Conservation (phyloP, 2,329 filamentous ascomycete species). For the Spiromastix sp. region DNA sequence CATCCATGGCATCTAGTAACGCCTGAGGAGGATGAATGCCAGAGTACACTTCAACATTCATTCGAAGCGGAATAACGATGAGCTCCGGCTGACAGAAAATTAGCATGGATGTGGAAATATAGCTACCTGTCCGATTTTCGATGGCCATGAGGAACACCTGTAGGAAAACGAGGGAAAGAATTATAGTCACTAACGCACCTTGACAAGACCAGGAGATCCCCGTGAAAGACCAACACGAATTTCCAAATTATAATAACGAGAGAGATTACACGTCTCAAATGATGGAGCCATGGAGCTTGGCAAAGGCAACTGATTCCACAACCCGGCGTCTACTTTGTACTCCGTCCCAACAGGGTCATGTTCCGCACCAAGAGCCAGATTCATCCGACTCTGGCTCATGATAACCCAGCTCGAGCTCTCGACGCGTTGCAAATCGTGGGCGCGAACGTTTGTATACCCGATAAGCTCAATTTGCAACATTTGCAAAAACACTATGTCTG, state of each 20-base stretch:
- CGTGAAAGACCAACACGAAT: conserved; percentile 68
- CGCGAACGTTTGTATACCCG: conserved; percentile 67
- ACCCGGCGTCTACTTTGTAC: conserved; percentile 53
- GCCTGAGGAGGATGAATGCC: conserved; percentile 73
- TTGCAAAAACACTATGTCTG: conserved; percentile 62
- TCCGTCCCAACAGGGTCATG: conserved; percentile 54
- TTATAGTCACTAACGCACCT: conserved; percentile 28
- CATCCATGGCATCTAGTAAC: conserved; percentile 57
- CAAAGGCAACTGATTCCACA: conserved; percentile 64
- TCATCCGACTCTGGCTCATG: conserved; percentile 59
- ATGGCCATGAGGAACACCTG: no score
- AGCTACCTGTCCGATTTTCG: no score
- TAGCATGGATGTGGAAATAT: no score
- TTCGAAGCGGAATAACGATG: conserved; percentile 66
- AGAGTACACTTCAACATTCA: conserved; percentile 74
- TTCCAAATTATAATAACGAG: conserved; percentile 72
- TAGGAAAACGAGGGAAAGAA: conserved; percentile 1
- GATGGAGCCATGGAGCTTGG: conserved; percentile 81
- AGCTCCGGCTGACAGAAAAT: conserved; percentile 49
- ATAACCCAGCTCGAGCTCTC: conserved; percentile 70
- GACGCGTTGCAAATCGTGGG: conserved; percentile 60
- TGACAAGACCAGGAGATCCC: conserved; percentile 46
- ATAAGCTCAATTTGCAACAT: conserved; percentile 74
- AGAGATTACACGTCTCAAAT: conserved; percentile 82
- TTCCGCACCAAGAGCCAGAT: conserved; percentile 54